phyloP scores from a whole-genome alignment of 2,329 filamentous ascomycete species.

The Didymosphaeria variabile region DNA sequence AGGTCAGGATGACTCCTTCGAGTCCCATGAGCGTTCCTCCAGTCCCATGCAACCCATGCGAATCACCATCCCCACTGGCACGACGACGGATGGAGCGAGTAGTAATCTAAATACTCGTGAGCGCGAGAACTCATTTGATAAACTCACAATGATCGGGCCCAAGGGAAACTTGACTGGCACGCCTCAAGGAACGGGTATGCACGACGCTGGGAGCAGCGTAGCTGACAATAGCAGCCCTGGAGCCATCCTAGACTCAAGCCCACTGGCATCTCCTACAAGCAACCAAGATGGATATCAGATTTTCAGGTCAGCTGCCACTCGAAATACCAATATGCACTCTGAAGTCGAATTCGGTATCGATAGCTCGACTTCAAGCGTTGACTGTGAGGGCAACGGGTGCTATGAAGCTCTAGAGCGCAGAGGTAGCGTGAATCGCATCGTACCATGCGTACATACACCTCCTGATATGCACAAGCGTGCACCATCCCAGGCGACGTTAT shows the following conservation, averaged over 20 bases:
- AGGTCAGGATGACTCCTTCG: constrained; percentile 6
- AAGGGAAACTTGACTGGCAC: constrained; percentile 50
- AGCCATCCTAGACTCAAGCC: constrained; percentile 30
- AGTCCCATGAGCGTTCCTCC: not conserved
- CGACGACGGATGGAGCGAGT: not conserved
- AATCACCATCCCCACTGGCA: not conserved
- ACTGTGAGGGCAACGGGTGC: constrained; percentile 28
- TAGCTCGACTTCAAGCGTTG: constrained; percentile 14
- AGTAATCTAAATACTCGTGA: constrained; percentile 25
- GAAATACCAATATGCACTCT: not conserved
- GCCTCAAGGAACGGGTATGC: constrained; percentile 46
- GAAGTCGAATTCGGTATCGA: not conserved
- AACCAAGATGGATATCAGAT: not conserved
- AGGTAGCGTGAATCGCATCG: constrained; percentile 35
- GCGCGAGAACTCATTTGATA: constrained; percentile 48
- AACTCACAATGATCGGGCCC: constrained; percentile 43
- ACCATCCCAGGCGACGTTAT: constrained; percentile 35
- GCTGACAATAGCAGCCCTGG: constrained; percentile 49
- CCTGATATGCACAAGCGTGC: constrained; percentile 24
- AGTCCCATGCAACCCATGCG: not conserved
- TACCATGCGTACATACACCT: constrained; percentile 13
- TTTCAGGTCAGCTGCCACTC: constrained; percentile 6
- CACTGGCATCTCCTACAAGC: constrained; percentile 15
- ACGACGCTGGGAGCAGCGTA: constrained; percentile 50
- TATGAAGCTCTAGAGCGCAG: constrained; percentile 33